Evolutionary conservation across 345 rosid species (phyloP).

Genomic region (Acer yangbiense): DNA sequence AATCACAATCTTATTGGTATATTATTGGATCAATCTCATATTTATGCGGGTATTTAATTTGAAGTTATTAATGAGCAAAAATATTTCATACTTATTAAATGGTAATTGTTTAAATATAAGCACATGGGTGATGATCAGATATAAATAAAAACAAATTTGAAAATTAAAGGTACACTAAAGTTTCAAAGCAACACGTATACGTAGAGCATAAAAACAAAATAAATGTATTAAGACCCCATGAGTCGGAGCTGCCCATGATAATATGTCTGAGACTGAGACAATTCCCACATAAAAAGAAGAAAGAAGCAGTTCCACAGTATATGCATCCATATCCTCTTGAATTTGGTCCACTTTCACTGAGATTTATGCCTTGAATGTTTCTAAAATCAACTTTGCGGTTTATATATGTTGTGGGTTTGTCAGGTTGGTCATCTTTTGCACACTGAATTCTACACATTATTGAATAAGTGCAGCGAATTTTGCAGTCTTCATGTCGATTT

Average conservation of each 20-base stretch:
- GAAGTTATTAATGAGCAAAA: background rate
- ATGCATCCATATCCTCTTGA: slow-evolving; percentile 34
- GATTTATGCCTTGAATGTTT: slow-evolving; percentile 31
- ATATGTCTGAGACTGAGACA: slow-evolving; percentile 24
- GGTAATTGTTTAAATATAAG: background rate
- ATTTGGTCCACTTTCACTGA: slow-evolving; percentile 34
- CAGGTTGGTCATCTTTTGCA: slow-evolving; percentile 42
- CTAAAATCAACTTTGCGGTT: slow-evolving; percentile 1
- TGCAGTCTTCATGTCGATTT: slow-evolving; percentile 20
- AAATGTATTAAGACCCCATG: slow-evolving; percentile 26
- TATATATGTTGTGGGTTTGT: slow-evolving; percentile 30
- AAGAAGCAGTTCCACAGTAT: slow-evolving; percentile 21
- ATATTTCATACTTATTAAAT: slow-evolving; percentile 7
- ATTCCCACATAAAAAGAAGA: slow-evolving; percentile 2
- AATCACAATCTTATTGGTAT: no score
- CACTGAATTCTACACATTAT: slow-evolving; percentile 21
- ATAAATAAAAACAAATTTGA: background rate
- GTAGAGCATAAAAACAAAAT: slow-evolving; percentile 22
- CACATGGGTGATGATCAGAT: slow-evolving; percentile 12
- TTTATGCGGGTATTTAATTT: no score
- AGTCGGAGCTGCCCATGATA: slow-evolving; percentile 40
- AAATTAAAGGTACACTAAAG: background rate
- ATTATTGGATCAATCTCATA: no score
- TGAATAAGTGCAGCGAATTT: slow-evolving; percentile 10
- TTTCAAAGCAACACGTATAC: background rate